Conservation (phyloP, 495 filamentous ascomycete genomes). For the Aspergillus egyptiacus region DNA sequence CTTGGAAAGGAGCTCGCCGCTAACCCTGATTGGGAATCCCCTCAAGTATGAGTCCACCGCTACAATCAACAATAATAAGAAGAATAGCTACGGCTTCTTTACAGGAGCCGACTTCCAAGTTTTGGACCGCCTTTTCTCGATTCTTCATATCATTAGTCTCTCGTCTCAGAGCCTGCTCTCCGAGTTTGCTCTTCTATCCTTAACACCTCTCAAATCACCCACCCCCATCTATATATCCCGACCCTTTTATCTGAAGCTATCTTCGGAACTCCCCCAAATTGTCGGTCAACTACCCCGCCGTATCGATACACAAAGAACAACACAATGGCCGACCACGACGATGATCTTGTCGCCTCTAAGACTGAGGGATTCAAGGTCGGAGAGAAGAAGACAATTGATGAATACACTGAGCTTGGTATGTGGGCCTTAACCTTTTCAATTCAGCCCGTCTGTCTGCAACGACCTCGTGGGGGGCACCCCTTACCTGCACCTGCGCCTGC, state of each 20-base stretch:
- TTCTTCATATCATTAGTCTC: not conserved
- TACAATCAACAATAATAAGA: slow-evolving; percentile 13
- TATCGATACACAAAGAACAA: slow-evolving; percentile 15
- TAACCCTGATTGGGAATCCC: slow-evolving; percentile 5
- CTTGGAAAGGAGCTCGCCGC: not conserved
- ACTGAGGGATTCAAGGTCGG: slow-evolving; percentile 96
- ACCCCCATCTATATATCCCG: not conserved
- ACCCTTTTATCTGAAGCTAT: not conserved
- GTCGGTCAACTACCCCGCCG: slow-evolving; percentile 18
- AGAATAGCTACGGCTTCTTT: slow-evolving; percentile 4
- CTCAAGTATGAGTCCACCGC: slow-evolving; percentile 15
- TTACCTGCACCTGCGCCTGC: not conserved
- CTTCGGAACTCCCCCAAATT: slow-evolving; percentile 7
- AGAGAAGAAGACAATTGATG: slow-evolving; percentile 93
- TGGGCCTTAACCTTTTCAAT: slow-evolving; percentile 11
- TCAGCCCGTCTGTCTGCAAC: not conserved
- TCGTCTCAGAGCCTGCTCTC: not conserved
- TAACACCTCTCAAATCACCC: not conserved
- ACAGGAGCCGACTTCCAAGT: not conserved
- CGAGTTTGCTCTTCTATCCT: not conserved
- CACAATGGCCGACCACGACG: slow-evolving; percentile 70
- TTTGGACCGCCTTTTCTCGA: not conserved
- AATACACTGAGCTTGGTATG: slow-evolving; percentile 88
- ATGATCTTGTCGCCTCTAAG: slow-evolving; percentile 78
- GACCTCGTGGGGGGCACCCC: slow-evolving; percentile 1